These are phyloP conservation scores for Fusarium chaquense DNA, from an alignment of 2,329 filamentous ascomycete genomes.

Conservation along the genomic window DNA sequence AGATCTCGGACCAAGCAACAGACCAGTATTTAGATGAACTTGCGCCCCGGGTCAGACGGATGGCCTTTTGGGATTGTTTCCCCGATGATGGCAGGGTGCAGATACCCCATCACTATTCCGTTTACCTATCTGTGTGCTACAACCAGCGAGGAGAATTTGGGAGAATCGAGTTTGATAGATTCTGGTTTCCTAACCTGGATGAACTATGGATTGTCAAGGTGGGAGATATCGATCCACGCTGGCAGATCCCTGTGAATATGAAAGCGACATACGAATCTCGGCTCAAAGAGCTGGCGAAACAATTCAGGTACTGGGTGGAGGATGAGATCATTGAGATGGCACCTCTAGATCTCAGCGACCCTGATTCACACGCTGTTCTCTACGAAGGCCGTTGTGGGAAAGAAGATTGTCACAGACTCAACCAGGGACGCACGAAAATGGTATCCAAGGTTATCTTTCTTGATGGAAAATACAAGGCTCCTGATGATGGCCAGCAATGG, in stretches of 20 bases:
- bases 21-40: slow-evolving; percentile 52
- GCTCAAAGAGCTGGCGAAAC: slow-evolving; percentile 51
- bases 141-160: slow-evolving; percentile 48
- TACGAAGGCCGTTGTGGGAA: slow-evolving; percentile 53
- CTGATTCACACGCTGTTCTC: slow-evolving; percentile 52
- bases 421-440: slow-evolving; percentile 52
- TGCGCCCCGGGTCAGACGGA: slow-evolving; percentile 51
- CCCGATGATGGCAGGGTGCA: slow-evolving; percentile 55
- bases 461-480: slow-evolving; percentile 50
- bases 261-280: slow-evolving; percentile 49
- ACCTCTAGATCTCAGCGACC: slow-evolving; percentile 51
- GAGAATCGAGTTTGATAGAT: slow-evolving; percentile 53
- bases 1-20: slow-evolving; percentile 51
- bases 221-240: slow-evolving; percentile 53
- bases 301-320: slow-evolving; percentile 56
- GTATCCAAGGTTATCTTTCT: slow-evolving; percentile 55
- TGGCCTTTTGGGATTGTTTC: slow-evolving; percentile 57
- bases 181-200: slow-evolving; percentile 56
- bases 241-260: slow-evolving; percentile 52
- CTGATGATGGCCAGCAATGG: slow-evolving; percentile 48
- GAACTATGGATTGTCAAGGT: slow-evolving; percentile 57
- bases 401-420: slow-evolving; percentile 52
- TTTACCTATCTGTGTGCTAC: slow-evolving; percentile 53
- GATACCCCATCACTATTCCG: slow-evolving; percentile 51
- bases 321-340: slow-evolving; percentile 55